Percentiles rank a stretch among this genome's conserved stretches.
Conservation (phyloP, 192 early-diverging fungal species). For the Linnemannia exigua region DNA sequence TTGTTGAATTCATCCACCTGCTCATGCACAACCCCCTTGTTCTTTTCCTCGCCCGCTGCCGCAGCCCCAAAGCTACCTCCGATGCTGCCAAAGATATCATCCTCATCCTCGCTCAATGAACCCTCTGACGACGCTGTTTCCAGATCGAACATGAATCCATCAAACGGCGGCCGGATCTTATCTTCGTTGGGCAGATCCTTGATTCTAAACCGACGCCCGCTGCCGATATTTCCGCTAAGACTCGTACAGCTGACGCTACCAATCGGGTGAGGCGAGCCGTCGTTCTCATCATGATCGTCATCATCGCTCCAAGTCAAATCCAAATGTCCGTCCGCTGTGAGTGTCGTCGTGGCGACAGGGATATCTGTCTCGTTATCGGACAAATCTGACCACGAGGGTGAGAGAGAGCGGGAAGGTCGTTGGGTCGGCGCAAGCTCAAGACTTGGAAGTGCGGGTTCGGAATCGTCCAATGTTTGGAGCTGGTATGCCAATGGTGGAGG, state of each 20-base stretch:
- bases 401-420: neutral
- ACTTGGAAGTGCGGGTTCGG: conserved; percentile 13
- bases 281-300: neutral
- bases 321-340: conserved; percentile 25
- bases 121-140: conserved; percentile 42
- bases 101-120: conserved; percentile 47
- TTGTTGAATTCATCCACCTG: conserved; percentile 19
- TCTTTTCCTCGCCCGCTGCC: neutral
- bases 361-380: neutral
- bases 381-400: neutral
- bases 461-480: neutral
- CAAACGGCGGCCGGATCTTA: conserved; percentile 42
- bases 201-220: conserved; percentile 40
- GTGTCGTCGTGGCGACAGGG: conserved; percentile 18
- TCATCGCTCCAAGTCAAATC: conserved; percentile 33
- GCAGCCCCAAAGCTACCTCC: no score
- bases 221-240: neutral
- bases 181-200: conserved; percentile 34
- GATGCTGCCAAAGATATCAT: conserved; percentile 27
- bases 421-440: conserved; percentile 11
- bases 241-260: neutral
- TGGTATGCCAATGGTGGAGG: conserved; percentile 37
- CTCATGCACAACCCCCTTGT: neutral
- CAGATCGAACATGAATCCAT: conserved; percentile 43
- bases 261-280: neutral